Conservation (phyloP, 2,329 filamentous ascomycete genomes). For the Aciculosporium take region DNA sequence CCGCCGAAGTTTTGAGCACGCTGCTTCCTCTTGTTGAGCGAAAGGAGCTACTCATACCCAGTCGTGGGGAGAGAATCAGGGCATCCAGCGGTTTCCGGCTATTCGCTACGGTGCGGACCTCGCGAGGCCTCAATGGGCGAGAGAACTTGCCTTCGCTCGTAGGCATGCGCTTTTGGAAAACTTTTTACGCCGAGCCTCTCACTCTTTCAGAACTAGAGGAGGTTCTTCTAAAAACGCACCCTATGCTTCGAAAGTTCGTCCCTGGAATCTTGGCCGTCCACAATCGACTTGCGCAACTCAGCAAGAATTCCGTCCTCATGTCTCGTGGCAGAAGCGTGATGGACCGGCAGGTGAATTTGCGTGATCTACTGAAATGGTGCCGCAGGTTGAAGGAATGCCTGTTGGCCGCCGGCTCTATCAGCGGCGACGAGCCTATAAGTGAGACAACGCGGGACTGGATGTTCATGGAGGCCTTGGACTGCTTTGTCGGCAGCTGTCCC, state of each 20-base stretch:
- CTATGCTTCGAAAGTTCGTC: constrained; percentile 50
- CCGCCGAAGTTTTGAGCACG: constrained; percentile 87
- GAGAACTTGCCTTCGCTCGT: constrained; percentile 61
- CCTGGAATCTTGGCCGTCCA: constrained; percentile 47
- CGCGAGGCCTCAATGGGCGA: constrained; percentile 50
- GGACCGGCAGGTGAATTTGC: constrained; percentile 46
- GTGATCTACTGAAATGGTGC: constrained; percentile 88
- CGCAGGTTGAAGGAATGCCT: constrained; percentile 58
- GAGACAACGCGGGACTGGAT: constrained; percentile 66
- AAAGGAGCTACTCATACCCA: constrained; percentile 80
- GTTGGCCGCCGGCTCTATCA: constrained; percentile 43
- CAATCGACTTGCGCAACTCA: constrained; percentile 33
- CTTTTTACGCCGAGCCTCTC: constrained; percentile 54
- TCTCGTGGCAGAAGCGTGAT: constrained; percentile 27
- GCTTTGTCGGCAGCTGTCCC: constrained; percentile 71
- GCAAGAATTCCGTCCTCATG: constrained; percentile 28
- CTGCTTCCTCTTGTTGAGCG: constrained; percentile 85
- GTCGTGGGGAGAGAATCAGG: constrained; percentile 69
- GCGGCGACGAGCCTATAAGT: constrained; percentile 54
- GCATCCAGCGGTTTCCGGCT: constrained; percentile 79
- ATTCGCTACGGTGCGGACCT: constrained; percentile 78
- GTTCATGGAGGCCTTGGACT: constrained; percentile 86
- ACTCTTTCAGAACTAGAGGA: constrained; percentile 55
- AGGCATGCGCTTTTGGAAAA: constrained; percentile 75
- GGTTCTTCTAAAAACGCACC: constrained; percentile 58